Conservation (phyloP, 1,284 basidiomycete species). For the Ceratobasidium sp. region DNA sequence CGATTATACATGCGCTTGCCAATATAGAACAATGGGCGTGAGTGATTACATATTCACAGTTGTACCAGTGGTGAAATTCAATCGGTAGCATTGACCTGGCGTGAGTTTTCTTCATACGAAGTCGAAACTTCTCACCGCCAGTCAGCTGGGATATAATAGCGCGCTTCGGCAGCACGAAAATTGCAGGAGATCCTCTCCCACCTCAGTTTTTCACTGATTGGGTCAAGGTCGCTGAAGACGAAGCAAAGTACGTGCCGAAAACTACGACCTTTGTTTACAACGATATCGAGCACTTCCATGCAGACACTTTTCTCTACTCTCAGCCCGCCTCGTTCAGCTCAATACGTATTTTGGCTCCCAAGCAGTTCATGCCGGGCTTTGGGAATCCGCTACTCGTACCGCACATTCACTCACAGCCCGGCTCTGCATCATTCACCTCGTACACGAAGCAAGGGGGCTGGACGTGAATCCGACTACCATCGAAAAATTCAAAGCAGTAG, state of each 20-base stretch:
- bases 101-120: conserved; percentile 59
- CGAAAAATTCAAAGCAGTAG: conserved; percentile 77
- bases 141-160: conserved; percentile 90
- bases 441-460: conserved; percentile 89
- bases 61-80: background rate
- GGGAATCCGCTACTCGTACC: conserved; percentile 85
- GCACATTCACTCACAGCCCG: conserved; percentile 79
- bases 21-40: conserved; percentile 95
- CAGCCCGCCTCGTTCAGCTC: conserved; percentile 71
- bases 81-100: conserved; percentile 78
- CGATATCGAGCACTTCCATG: background rate
- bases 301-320: conserved; percentile 72
- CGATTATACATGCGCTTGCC: conserved; percentile 85
- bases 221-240: conserved; percentile 86
- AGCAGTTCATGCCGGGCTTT: conserved; percentile 82
- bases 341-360: conserved; percentile 82
- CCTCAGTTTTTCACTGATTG: conserved; percentile 84
- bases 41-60: conserved; percentile 57
- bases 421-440: conserved; percentile 90
- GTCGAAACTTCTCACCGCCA: background rate
- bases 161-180: conserved; percentile 70
- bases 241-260: conserved; percentile 73
- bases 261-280: conserved; percentile 43
- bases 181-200: conserved; percentile 67
- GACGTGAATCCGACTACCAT: conserved; percentile 92